Conservation (phyloP, 75 land plant genomes). For the Selaginella tamariscina region DNA sequence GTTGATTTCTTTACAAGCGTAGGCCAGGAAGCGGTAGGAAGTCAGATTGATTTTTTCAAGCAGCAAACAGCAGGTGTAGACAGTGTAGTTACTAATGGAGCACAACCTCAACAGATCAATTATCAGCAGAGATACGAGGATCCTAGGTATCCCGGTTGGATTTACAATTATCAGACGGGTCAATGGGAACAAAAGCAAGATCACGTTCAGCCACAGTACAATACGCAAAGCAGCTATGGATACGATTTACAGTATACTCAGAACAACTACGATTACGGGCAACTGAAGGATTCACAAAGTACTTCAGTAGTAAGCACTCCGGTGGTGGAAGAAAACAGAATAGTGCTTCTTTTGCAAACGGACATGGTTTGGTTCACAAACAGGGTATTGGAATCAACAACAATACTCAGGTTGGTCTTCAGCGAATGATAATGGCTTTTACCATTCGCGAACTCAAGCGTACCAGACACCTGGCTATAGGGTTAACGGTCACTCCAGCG, state of each 20-base stretch:
- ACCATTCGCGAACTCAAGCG: too few species aligned
- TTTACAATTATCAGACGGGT: conserved; percentile 44
- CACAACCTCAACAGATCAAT: conserved; percentile 14
- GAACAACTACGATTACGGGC: background rate
- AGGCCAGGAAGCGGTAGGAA: conserved; percentile 1
- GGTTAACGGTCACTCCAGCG: too few species aligned
- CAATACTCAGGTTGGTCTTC: background rate
- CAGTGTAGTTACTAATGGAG: conserved; percentile 8
- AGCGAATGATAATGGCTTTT: too few species aligned
- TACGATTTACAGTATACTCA: background rate
- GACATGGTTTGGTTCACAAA: background rate
- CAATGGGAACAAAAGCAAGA: conserved; percentile 32
- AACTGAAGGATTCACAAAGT: background rate
- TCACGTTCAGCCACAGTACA: background rate
- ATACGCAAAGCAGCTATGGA: background rate
- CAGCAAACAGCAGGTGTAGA: conserved; percentile 11
- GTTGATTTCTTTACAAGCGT: conserved; percentile 1
- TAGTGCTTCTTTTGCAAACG: too few species aligned
- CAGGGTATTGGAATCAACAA: background rate
- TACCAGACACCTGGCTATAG: too few species aligned
- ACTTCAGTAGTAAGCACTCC: too few species aligned
- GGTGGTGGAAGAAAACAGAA: too few species aligned
- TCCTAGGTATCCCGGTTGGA: conserved; percentile 77
- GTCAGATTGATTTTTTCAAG: conserved; percentile 1
- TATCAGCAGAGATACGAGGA: conserved; percentile 46